These are phyloP conservation scores for Hemileccinum rubropunctum DNA, from an alignment of 768 basidiomycete species.

Conservation along the genomic window DNA sequence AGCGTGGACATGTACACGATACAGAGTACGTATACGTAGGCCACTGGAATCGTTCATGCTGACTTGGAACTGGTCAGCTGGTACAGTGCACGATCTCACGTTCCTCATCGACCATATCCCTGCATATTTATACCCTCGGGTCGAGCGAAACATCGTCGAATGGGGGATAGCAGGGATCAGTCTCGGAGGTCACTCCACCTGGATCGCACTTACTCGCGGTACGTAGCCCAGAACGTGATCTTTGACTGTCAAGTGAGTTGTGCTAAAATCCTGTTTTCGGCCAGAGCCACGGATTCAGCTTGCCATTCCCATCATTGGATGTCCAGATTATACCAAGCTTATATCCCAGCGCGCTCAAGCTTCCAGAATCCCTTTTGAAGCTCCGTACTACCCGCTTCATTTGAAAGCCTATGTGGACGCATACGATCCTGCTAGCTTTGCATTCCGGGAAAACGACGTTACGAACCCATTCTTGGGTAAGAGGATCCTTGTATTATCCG, in stretches of 20 bases:
- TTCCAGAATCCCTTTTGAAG: conserved; percentile 39
- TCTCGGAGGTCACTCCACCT: conserved; percentile 83
- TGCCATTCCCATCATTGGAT: conserved; percentile 60
- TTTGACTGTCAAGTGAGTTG: not conserved
- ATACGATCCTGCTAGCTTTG: conserved; percentile 44
- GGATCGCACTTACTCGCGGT: conserved; percentile 61
- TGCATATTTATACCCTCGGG: conserved; percentile 66
- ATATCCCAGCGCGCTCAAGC: conserved; percentile 54
- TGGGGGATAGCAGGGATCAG: conserved; percentile 78
- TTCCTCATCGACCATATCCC: conserved; percentile 81
- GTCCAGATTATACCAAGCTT: conserved; percentile 63
- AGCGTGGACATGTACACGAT: conserved; percentile 33
- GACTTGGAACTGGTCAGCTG: conserved; percentile 30
- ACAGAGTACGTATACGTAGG: conserved; percentile 22
- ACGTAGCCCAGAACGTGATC: conserved; percentile 1
- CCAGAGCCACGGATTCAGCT: conserved; percentile 45
- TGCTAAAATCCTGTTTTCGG: not conserved
- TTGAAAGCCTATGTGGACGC: conserved; percentile 46
- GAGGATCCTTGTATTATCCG: conserved; percentile 70
- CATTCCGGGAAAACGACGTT: conserved; percentile 37
- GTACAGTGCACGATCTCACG: conserved; percentile 73
- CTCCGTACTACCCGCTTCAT: conserved; percentile 58
- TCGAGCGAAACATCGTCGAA: conserved; percentile 54
- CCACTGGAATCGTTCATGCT: not conserved
- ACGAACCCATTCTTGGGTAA: conserved; percentile 67